phyloP scores from a whole-genome alignment of 345 rosid genomes.

The Lenwebbia sp. region DNA sequence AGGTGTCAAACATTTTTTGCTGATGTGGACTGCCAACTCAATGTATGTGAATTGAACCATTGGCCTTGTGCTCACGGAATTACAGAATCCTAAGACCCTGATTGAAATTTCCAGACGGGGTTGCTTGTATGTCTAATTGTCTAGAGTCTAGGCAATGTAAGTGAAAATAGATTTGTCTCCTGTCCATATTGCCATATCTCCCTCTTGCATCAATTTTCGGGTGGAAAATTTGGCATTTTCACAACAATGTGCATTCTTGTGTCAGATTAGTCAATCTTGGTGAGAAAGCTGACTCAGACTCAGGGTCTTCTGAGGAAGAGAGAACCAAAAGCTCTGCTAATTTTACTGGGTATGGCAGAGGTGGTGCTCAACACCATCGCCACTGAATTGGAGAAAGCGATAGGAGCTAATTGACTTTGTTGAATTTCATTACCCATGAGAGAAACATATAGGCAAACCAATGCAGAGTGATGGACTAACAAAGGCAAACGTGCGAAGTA shows the following conservation, averaged over 20 bases:
- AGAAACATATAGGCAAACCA: slow-evolving; percentile 20
- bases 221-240: background rate
- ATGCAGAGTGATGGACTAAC: slow-evolving; percentile 32
- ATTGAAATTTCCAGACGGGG: too few species aligned
- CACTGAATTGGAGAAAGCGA: slow-evolving; percentile 48
- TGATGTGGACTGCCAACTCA: too few species aligned
- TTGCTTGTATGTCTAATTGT: too few species aligned
- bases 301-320: slow-evolving; percentile 37
- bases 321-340: slow-evolving; percentile 38
- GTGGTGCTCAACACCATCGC: slow-evolving; percentile 49
- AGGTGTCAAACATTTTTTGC: too few species aligned
- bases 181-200: too few species aligned
- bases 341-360: slow-evolving; percentile 49
- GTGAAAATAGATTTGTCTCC: too few species aligned
- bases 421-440: slow-evolving; percentile 28
- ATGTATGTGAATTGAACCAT: too few species aligned
- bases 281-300: slow-evolving; percentile 33
- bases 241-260: slow-evolving; percentile 10
- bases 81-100: too few species aligned
- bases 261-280: slow-evolving; percentile 50
- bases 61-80: too few species aligned
- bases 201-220: background rate
- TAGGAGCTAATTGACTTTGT: slow-evolving; percentile 44
- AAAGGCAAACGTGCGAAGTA: slow-evolving; percentile 27
- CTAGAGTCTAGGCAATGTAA: too few species aligned